phyloP scores from a whole-genome alignment of 1,284 basidiomycete genomes.

The Rhodofomes roseus region DNA sequence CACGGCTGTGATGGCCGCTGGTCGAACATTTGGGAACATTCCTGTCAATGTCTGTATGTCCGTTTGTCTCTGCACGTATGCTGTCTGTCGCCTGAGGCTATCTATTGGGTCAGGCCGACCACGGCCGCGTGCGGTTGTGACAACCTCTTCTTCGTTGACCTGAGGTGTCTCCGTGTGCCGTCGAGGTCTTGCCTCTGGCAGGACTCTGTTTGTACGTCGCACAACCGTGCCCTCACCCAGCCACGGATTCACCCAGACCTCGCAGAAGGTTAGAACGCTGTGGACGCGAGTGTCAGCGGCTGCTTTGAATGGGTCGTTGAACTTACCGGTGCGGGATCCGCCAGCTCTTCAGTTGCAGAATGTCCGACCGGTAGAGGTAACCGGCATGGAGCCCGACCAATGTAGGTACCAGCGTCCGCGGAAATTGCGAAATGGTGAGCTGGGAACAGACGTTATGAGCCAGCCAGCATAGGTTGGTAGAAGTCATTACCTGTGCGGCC shows the following conservation, averaged over 20 bases:
- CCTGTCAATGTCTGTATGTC: constrained; percentile 71
- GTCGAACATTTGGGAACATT: constrained; percentile 81
- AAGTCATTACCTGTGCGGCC: constrained; percentile 53
- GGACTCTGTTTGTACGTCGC: constrained; percentile 49
- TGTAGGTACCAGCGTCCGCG: constrained; percentile 59
- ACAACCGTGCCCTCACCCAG: constrained; percentile 25
- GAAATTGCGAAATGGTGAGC: constrained; percentile 66
- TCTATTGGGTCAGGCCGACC: constrained; percentile 9
- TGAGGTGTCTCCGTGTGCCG: constrained; percentile 13
- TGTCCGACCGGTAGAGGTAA: constrained; percentile 76
- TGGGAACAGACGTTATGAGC: constrained; percentile 25
- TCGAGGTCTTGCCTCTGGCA: constrained; percentile 44
- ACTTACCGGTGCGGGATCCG: constrained; percentile 50
- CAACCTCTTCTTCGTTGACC: constrained; percentile 43
- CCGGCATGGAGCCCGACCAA: constrained; percentile 67
- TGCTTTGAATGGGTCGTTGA: neutral
- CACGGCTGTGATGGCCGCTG: constrained; percentile 74
- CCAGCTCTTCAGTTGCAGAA: constrained; percentile 62
- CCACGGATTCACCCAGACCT: constrained; percentile 20
- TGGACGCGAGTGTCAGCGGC: neutral
- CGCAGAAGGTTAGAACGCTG: constrained; percentile 18
- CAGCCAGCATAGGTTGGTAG: neutral
- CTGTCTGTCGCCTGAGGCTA: constrained; percentile 20
- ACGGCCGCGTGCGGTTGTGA: constrained; percentile 47
- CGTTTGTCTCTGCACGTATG: constrained; percentile 35